Evolutionary conservation across 805 yeast genomes (phyloP), one percentile per base, ranked within the genome.

Genomic region (Candida railenensis): DNA sequence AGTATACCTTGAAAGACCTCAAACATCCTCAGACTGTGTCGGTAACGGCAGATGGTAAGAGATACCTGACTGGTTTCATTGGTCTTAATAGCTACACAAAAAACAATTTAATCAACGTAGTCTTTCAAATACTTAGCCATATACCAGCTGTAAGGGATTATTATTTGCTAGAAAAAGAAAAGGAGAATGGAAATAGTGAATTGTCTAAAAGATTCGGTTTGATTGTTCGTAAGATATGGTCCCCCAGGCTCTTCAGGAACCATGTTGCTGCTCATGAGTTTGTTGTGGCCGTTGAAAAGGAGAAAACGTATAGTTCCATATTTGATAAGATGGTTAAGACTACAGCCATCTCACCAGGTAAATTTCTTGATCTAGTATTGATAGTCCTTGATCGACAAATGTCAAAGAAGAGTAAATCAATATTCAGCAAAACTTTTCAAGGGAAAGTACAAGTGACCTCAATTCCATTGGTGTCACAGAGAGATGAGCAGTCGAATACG

Each of bases 251-350:
- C 19, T 82, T 81, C 60, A 80, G 76, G 52, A 61, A 74, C 2
- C 89, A 85, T 54, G 70, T 86, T 2, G 82, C 92, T 0, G 83
- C 89, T 1, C 85, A 81, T 56, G 89, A 83, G 43, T 63, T 88
- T 5, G 58, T 84, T 39, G 9, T 9, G 19, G 21, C 16, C 3
- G 22, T 16, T 9, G 81, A 81, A 48, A 21, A 30, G 22, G 15
- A 21, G 4, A n/a, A 18, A 5, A 22, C 18, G 11, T 19, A 36
- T 20, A 19, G 22, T 11, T 7, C 12, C 21, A 14, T 9, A 8
- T 9, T 19, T 3, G 22, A 12, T 4, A 19, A 36, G n/a, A 16
- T 15, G 22, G 20, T 12, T 3, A 15, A 15, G 7, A 16, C 39
- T 11, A 25, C 9, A 25, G 30, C 30, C 30, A 11, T 25, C 30